A percentile compares a stretch with the other conserved stretches of the same genome.
Conservation (phyloP, 2,329 filamentous ascomycete species). For the Pseudogymnoascus sp. region DNA sequence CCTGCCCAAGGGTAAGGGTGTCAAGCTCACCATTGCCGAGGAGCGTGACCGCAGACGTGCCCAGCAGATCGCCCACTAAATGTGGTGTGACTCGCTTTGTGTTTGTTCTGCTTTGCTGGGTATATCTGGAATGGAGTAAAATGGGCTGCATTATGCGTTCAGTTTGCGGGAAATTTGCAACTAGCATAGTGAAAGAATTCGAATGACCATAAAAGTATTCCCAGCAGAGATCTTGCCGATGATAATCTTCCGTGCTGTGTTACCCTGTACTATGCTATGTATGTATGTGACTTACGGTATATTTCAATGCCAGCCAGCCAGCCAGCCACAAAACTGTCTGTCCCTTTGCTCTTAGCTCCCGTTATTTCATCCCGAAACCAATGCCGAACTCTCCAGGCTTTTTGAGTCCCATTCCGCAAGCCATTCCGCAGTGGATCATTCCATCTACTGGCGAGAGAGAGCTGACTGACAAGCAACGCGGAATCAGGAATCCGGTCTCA, state of each 20-base stretch:
- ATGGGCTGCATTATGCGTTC: constrained; percentile 22
- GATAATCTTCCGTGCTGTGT: not conserved
- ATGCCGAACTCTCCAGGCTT: not conserved
- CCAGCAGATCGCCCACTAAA: constrained; percentile 29
- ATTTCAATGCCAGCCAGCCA: not conserved
- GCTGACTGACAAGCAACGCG: not conserved
- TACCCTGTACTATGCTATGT: not conserved
- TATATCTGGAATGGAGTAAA: constrained; percentile 25
- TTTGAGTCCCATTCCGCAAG: not conserved
- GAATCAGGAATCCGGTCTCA: not conserved
- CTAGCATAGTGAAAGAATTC: constrained; percentile 27
- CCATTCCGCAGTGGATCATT: not conserved
- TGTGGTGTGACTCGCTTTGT: constrained; percentile 16
- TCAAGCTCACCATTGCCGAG: constrained; percentile 98
- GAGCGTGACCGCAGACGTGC: constrained; percentile 97
- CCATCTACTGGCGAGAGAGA: not conserved
- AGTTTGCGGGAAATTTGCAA: constrained; percentile 21
- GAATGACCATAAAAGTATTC: constrained; percentile 9
- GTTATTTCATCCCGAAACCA: not conserved
- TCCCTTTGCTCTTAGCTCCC: not conserved
- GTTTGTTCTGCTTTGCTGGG: not conserved
- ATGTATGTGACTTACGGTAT: not conserved
- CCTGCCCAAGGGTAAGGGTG: constrained; percentile 99
- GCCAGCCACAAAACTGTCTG: not conserved
- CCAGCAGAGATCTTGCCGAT: not conserved